Percentiles rank a stretch among this genome's conserved stretches.
Evolutionary conservation across 768 basidiomycete genomes (phyloP).

Genomic region (Amylocystis lapponica): DNA sequence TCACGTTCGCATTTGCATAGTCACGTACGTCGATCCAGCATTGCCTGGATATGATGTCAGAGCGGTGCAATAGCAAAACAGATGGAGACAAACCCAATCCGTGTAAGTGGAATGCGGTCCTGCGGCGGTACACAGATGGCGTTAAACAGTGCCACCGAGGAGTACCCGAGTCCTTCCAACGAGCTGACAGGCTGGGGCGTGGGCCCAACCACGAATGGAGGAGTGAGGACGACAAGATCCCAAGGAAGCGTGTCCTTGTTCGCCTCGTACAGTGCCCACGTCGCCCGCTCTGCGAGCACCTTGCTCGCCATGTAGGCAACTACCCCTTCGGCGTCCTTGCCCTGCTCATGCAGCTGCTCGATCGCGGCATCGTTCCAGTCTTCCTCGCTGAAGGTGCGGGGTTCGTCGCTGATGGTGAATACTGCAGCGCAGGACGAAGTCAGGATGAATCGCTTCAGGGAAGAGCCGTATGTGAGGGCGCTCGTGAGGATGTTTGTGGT

Average conservation of each 20-base stretch:
- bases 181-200: slow-evolving; percentile 35
- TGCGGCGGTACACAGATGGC: slow-evolving; percentile 3
- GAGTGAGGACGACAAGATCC: slow-evolving; percentile 30
- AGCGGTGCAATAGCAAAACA: neutral
- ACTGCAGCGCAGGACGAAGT: slow-evolving; percentile 59
- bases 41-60: too few species aligned
- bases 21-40: slow-evolving; percentile 34
- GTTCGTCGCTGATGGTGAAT: slow-evolving; percentile 14
- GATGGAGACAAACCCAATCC: neutral
- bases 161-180: slow-evolving; percentile 29
- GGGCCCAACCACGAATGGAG: slow-evolving; percentile 35
- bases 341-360: slow-evolving; percentile 45
- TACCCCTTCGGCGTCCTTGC: slow-evolving; percentile 31
- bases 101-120: neutral
- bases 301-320: slow-evolving; percentile 57
- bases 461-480: slow-evolving; percentile 40
- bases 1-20: slow-evolving; percentile 26
- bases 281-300: slow-evolving; percentile 47
- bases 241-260: slow-evolving; percentile 21
- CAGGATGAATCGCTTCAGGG: slow-evolving; percentile 62
- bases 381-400: slow-evolving; percentile 34
- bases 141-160: slow-evolving; percentile 28
- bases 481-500: slow-evolving; percentile 58
- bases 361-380: slow-evolving; percentile 56
- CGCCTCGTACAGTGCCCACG: slow-evolving; percentile 12